Base-by-base conservation (phyloP, 169 alveolate species). In the Ichthyophthirius multifiliis region DNA sequence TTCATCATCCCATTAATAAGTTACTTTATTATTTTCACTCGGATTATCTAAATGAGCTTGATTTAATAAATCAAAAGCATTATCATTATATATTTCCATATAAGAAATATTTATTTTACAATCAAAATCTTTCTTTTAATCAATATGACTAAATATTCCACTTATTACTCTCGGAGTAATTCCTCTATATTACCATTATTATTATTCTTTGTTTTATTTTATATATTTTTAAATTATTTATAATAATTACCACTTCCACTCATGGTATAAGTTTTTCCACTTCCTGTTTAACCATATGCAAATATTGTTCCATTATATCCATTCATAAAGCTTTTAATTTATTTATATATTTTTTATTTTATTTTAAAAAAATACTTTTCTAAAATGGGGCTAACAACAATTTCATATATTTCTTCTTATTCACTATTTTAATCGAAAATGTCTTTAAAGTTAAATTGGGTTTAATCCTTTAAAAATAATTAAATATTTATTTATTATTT, bases 61-160 rank as follows among this genome's bases (percentile, higher is more conserved):
- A 74, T 94, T 95, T 46, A 94, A 86, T 32, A 94, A 77, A 79
- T 94, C 97, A 85, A 89, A 94, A 4, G 95, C 97, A 79, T 86
- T 88, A 80, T 94, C 97, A 77, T 94, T 94, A 82, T 94, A 94
- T 15, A 94, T 91, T 81, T 94, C 97, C 85, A 94, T 85, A 87
- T 87, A 94, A 18, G 95, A 87, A 18, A 89, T 87, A 85, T 82
- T 91, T 23, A 91, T 79, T 35, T 85, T 90, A 78, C 67, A 90
- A 45, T 83, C 90, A 46, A 23, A 27, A 34, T 80, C 83, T 20
- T 44, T 74, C 87, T 74, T 47, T 55, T 87, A 35, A 39, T 67
- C 91, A 32, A 89, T 84, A 76, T 89, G 89, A 63, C 90, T 91
- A 83, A 86, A 93, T 43, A 93, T 76, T 16, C 86, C 79, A 23